phyloP scores from a whole-genome alignment of 2,329 filamentous ascomycete genomes.

The Pseudocercospora cruenta region DNA sequence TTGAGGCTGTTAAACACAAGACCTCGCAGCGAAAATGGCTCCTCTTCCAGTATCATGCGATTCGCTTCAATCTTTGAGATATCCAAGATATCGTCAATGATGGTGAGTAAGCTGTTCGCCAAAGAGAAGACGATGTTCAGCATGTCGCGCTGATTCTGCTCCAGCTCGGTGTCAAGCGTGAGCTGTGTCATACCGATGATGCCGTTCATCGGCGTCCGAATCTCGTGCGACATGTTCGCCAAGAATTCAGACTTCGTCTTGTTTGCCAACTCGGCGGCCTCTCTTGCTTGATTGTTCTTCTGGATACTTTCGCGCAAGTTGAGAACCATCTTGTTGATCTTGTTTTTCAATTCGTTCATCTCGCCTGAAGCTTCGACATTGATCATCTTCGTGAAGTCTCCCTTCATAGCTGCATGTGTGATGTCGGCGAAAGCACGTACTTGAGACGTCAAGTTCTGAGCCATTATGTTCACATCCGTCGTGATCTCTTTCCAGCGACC shows the following conservation, averaged over 20 bases:
- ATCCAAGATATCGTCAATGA: conserved; percentile 81
- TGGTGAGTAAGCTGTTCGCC: conserved; percentile 92
- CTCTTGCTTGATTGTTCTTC: conserved; percentile 90
- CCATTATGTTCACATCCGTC: conserved; percentile 93
- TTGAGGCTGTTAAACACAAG: conserved; percentile 98
- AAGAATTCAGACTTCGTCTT: conserved; percentile 98
- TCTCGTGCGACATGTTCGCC: conserved; percentile 99
- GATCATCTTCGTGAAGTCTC: conserved; percentile 95
- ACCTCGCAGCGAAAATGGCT: conserved; percentile 89
- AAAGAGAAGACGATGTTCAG: conserved; percentile 96
- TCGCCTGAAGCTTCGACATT: conserved; percentile 97
- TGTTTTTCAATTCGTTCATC: conserved; percentile 98
- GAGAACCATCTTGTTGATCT: conserved; percentile 99
- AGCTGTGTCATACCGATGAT: conserved; percentile 98
- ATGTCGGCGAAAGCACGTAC: conserved; percentile 98
- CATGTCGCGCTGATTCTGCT: conserved; percentile 96
- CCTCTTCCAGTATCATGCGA: conserved; percentile 97
- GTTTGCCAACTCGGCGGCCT: conserved; percentile 94
- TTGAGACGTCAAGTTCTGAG: conserved; percentile 83
- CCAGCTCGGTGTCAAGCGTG: conserved; percentile 89
- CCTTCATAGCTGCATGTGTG: conserved; percentile 94
- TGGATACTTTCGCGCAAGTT: conserved; percentile 95
- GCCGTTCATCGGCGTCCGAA: conserved; percentile 95
- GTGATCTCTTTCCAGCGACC: conserved; percentile 99
- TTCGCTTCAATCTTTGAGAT: conserved; percentile 85